These are phyloP conservation scores for Ceratobasidium sp. DNA, from an alignment of 1,284 basidiomycete genomes.

Conservation along the genomic window DNA sequence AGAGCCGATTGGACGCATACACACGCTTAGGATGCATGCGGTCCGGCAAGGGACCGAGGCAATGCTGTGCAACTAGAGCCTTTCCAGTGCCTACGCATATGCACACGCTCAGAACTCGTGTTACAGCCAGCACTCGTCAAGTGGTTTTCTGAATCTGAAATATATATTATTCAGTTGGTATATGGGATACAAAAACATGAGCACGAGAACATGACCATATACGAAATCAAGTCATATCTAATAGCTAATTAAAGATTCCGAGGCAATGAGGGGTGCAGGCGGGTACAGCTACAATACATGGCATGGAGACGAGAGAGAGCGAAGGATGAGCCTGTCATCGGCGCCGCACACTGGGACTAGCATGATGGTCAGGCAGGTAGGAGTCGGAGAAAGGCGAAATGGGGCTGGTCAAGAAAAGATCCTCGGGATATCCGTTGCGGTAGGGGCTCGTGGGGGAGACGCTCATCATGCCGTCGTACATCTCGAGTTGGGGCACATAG, in stretches of 20 bases:
- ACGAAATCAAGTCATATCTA: too few relatives aligned
- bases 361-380: background rate
- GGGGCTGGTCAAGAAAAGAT: conserved; percentile 11
- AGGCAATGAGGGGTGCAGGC: background rate
- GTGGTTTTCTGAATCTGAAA: background rate
- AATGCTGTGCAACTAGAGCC: background rate
- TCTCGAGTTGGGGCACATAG: background rate
- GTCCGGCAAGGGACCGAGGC: background rate
- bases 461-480: background rate
- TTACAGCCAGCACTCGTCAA: background rate
- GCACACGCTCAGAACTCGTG: background rate
- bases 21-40: background rate
- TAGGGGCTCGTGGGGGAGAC: background rate
- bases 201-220: too few relatives aligned
- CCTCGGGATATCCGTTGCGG: background rate
- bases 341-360: conserved; percentile 19
- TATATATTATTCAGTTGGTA: conserved; percentile 28
- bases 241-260: too few relatives aligned
- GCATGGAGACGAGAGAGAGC: background rate
- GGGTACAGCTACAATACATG: background rate
- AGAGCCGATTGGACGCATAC: background rate
- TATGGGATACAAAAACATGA: conserved; percentile 16
- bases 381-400: background rate
- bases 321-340: background rate
- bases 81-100: too few relatives aligned